phyloP scores from a whole-genome alignment of 2,329 filamentous ascomycete species.

The Aureobasidium sp. region DNA sequence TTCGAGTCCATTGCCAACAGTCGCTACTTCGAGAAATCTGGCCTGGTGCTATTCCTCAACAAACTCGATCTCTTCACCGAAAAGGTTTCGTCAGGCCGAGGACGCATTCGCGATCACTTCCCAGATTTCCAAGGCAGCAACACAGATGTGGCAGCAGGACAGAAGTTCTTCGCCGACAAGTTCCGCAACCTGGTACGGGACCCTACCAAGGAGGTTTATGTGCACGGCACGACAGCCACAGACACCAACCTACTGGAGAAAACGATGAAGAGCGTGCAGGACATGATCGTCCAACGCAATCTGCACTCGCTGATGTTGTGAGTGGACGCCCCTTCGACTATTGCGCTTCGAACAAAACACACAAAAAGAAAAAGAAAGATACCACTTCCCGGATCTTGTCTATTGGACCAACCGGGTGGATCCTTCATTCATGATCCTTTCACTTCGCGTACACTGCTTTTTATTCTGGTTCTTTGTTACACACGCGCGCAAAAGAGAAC shows the following conservation, averaged over 20 bases:
- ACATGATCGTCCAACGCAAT: conserved; percentile 47
- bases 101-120: conserved; percentile 41
- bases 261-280: conserved; percentile 45
- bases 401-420: conserved; percentile 1
- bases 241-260: conserved; percentile 43
- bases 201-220: conserved; percentile 43
- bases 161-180: conserved; percentile 43
- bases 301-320: conserved; percentile 40
- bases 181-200: conserved; percentile 43
- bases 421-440: background rate
- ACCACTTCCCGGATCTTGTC: background rate
- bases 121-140: conserved; percentile 38
- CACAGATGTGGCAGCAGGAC: conserved; percentile 39
- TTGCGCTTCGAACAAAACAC: background rate
- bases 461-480: background rate
- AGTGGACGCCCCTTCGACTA: conserved; percentile 15
- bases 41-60: conserved; percentile 65
- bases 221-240: conserved; percentile 45
- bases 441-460: background rate
- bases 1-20: conserved; percentile 69
- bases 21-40: conserved; percentile 64
- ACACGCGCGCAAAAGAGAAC: background rate
- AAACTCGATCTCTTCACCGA: conserved; percentile 59
- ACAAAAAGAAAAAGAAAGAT: background rate
- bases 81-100: conserved; percentile 38